Conservation (phyloP, 768 basidiomycete species). For the Boletus reticulatus region DNA sequence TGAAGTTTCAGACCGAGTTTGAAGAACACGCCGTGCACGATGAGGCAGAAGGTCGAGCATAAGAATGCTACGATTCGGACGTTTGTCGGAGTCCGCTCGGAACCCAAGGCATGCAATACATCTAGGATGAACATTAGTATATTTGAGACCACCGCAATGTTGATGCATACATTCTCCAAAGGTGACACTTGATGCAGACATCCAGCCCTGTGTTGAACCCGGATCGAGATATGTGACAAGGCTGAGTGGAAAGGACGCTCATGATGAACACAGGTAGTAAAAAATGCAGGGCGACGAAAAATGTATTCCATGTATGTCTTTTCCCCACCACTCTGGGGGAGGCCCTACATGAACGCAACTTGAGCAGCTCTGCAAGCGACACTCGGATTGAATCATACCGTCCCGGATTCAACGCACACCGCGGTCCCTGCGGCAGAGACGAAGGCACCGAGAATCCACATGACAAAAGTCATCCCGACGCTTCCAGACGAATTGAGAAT, state of each 20-base stretch:
- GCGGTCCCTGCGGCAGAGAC: slow-evolving; percentile 66
- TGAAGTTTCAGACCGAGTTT: slow-evolving; percentile 61
- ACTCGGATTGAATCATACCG: slow-evolving; percentile 38
- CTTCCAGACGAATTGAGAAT: slow-evolving; percentile 68
- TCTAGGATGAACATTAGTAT: slow-evolving; percentile 37
- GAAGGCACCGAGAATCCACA: slow-evolving; percentile 69
- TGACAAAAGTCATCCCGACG: slow-evolving; percentile 61
- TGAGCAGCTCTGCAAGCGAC: background rate
- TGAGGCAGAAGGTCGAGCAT: slow-evolving; percentile 54
- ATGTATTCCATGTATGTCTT: slow-evolving; percentile 75
- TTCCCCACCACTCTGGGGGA: slow-evolving; percentile 72
- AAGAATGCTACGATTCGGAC: slow-evolving; percentile 53
- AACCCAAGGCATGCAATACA: slow-evolving; percentile 50
- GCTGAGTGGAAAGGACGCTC: slow-evolving; percentile 18
- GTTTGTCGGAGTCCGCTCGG: slow-evolving; percentile 43
- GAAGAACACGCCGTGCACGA: slow-evolving; percentile 54
- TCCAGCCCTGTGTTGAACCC: slow-evolving; percentile 45
- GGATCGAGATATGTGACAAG: background rate
- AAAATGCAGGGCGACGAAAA: slow-evolving; percentile 57
- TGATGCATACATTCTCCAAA: slow-evolving; percentile 67
- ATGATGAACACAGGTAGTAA: slow-evolving; percentile 62
- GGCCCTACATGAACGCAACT: slow-evolving; percentile 41
- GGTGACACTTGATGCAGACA: slow-evolving; percentile 58
- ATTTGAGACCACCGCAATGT: background rate
- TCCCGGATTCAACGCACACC: slow-evolving; percentile 75